phyloP scores from a whole-genome alignment of 371 early-diverging fungal species.

The Apophysomyces variabilis region DNA sequence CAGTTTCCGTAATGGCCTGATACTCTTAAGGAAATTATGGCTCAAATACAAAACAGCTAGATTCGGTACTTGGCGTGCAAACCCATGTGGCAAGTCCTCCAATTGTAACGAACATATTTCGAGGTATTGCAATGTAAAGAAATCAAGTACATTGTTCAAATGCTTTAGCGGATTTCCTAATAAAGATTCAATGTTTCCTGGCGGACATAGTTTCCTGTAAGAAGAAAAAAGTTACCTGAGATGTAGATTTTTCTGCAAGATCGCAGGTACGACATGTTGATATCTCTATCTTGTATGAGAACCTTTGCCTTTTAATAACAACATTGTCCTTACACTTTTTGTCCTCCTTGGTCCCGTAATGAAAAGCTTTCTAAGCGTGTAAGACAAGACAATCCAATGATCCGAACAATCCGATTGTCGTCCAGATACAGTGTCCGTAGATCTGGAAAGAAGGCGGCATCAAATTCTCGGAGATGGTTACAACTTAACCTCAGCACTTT shows the following conservation, averaged over 20 bases:
- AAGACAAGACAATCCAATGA: constrained; percentile 45
- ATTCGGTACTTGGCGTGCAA: constrained; percentile 55
- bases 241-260: constrained; percentile 11
- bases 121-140: constrained; percentile 56
- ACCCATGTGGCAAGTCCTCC: constrained; percentile 49
- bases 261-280: constrained; percentile 51
- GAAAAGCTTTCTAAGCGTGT: constrained; percentile 55
- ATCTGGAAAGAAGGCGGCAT: constrained; percentile 52
- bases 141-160: constrained; percentile 42
- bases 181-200: constrained; percentile 28
- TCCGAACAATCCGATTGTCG: constrained; percentile 51
- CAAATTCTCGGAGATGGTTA: constrained; percentile 53
- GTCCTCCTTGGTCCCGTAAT: constrained; percentile 57
- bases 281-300: constrained; percentile 31
- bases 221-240: too few species aligned
- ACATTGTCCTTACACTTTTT: constrained; percentile 34
- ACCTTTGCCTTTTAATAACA: too few species aligned
- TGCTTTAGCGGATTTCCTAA: constrained; percentile 44
- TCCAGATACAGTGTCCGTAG: constrained; percentile 57
- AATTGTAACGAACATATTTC: constrained; percentile 56
- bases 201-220: constrained; percentile 56
- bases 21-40: constrained; percentile 51
- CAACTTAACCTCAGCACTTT: constrained; percentile 51
- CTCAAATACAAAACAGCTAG: constrained; percentile 53
- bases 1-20: constrained; percentile 49